Evolutionary conservation across 2,329 filamentous ascomycete genomes (phyloP), one percentile per base, ranked within the genome.

Genomic region (Bipolaris cookei): DNA sequence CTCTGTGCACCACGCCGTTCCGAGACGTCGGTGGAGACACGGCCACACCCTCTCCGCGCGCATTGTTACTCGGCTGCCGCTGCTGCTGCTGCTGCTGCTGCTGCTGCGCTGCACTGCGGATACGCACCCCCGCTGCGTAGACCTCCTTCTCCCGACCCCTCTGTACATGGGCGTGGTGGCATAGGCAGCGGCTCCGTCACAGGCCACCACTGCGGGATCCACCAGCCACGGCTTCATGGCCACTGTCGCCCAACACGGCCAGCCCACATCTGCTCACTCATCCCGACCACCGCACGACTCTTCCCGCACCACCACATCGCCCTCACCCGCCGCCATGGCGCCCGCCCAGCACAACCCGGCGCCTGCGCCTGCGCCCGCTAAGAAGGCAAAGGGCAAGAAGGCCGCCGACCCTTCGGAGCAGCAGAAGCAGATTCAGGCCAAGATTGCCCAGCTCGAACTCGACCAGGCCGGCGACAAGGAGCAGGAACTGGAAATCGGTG

Each of bases 401-500:
- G 82, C 85, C 8, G 81, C 91, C 63, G 93, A 97, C 75, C 90
- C 91, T 18, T 91, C 87, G 69, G 95, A 98, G 78, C 92, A 93
- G 44, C 92, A 92, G 60, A 96, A 97, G 78, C 85, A 97, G 63
- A 86, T 99, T 49, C 90, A 93, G 62, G 92, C 93, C 61, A 92
- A 96, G 73, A 97, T 99, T 74, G 94, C 92, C 20, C 95, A 98
- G 80, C 82, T 99, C 57, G 95, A 99, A 77, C 90, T 92, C 62
- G 93, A 97, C 82, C 91, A 90, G 47, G 92, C 92, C 10, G 91
- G 92, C 58, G 93, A 97, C 76, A 97, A 96, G 78, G 94, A 96
- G 68, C 92, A 97, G 78, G 93, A 97, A 79, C 87, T 90, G 59
- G 95, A 98, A 82, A 97, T 99, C 75, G 92, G 92, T 96, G 68